These are phyloP conservation scores for Xylaria sp. DNA, from an alignment of 2,329 filamentous ascomycete species.

Conservation along the genomic window DNA sequence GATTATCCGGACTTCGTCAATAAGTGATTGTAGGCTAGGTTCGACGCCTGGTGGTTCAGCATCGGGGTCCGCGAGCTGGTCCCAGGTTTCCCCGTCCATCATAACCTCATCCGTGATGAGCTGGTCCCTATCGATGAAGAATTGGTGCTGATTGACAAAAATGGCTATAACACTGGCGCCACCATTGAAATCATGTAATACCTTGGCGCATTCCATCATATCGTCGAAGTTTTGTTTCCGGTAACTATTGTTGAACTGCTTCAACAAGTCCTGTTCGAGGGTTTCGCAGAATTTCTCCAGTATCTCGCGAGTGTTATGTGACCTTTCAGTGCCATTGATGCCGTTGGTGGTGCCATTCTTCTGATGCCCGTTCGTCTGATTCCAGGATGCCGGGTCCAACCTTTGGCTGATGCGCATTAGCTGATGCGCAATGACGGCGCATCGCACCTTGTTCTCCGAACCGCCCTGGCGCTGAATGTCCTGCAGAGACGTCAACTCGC, in stretches of 20 bases:
- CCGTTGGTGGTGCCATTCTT: slow-evolving; percentile 64
- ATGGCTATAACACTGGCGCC: slow-evolving; percentile 94
- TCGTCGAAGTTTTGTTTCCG: slow-evolving; percentile 94
- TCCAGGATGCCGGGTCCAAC: slow-evolving; percentile 82
- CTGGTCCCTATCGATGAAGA: slow-evolving; percentile 97
- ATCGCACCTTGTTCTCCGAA: slow-evolving; percentile 92
- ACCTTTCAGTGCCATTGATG: slow-evolving; percentile 55
- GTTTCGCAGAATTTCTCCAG: slow-evolving; percentile 98
- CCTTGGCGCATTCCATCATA: slow-evolving; percentile 96
- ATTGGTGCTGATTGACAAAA: slow-evolving; percentile 99
- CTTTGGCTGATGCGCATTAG: slow-evolving; percentile 93
- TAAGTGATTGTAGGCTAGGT: slow-evolving; percentile 87
- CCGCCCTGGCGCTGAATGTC: slow-evolving; percentile 86
- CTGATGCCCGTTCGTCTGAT: slow-evolving; percentile 66
- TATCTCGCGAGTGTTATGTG: slow-evolving; percentile 82
- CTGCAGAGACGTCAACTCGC: slow-evolving; percentile 86
- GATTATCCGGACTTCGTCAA: slow-evolving; percentile 94
- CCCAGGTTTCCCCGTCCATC: slow-evolving; percentile 83
- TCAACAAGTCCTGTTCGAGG: slow-evolving; percentile 91
- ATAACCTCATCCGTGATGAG: slow-evolving; percentile 87
- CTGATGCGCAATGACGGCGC: slow-evolving; percentile 92
- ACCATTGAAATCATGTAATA: slow-evolving; percentile 94
- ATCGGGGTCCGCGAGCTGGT: slow-evolving; percentile 93
- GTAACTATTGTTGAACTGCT: slow-evolving; percentile 98
- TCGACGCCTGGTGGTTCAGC: slow-evolving; percentile 91